Conservation (phyloP, 345 rosid species). For the Pistacia integerrima region DNA sequence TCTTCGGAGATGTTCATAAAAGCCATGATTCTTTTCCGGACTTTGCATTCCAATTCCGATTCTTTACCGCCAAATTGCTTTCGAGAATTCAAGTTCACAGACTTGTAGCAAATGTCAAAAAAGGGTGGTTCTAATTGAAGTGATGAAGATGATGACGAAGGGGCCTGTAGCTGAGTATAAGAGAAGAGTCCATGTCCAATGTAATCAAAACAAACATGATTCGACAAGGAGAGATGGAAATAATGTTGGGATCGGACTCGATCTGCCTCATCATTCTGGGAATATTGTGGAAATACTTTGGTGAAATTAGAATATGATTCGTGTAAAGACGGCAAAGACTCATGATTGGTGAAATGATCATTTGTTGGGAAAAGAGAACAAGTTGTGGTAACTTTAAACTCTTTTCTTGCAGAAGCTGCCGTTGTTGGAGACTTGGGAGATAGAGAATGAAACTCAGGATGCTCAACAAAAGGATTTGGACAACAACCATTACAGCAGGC, state of each 20-base stretch:
- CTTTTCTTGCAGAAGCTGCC: constrained; percentile 34
- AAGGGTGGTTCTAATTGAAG: constrained; percentile 24
- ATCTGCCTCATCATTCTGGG: constrained; percentile 56
- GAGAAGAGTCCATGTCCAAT: constrained; percentile 79
- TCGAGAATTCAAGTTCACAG: constrained; percentile 43
- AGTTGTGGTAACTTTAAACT: constrained; percentile 45
- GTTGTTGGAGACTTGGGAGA: constrained; percentile 11
- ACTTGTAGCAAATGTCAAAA: constrained; percentile 52
- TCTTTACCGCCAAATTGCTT: constrained; percentile 42
- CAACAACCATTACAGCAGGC: constrained; percentile 60
- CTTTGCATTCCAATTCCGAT: constrained; percentile 43
- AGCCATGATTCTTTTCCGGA: constrained; percentile 54
- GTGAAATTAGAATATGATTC: constrained; percentile 56
- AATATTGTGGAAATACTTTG: constrained; percentile 52
- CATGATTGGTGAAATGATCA: constrained; percentile 70
- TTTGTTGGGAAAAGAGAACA: constrained; percentile 46
- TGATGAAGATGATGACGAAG: constrained; percentile 28
- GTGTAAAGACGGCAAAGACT: constrained; percentile 69
- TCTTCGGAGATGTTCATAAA: constrained; percentile 81
- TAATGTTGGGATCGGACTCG: constrained; percentile 63
- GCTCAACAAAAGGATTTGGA: constrained; percentile 44
- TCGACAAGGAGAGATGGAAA: constrained; percentile 52
- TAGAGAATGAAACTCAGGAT: constrained; percentile 6
- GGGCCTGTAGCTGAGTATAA: constrained; percentile 46
- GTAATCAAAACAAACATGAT: constrained; percentile 64